Conservation (phyloP, 169 alveolate species). For the Amoebophrya sp. region DNA sequence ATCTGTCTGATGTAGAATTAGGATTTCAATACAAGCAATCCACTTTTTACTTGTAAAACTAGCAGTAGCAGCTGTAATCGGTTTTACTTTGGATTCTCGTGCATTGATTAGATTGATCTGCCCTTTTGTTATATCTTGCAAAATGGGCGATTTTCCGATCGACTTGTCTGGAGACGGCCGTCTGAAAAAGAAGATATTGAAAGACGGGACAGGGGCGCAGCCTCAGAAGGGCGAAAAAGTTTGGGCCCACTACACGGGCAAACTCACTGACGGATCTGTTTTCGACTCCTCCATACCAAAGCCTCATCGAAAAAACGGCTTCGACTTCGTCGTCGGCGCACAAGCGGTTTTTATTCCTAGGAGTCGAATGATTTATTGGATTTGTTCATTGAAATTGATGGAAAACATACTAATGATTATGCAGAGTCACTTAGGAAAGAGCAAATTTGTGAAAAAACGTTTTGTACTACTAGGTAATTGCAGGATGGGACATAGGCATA, state of each 20-base stretch:
- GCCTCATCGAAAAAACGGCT: neutral
- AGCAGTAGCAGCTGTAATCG: too few species aligned
- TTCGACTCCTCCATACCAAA: conserved; percentile 19
- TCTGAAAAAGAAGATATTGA: neutral
- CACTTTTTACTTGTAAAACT: too few species aligned
- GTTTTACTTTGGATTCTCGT: too few species aligned
- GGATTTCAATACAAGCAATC: too few species aligned
- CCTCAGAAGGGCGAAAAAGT: neutral
- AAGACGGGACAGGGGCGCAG: neutral
- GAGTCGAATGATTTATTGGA: too few species aligned
- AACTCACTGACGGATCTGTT: neutral
- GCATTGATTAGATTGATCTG: too few species aligned
- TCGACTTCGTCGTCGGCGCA: conserved; percentile 2
- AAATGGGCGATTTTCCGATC: conserved; percentile 19
- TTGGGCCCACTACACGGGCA: conserved; percentile 18
- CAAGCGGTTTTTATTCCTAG: neutral
- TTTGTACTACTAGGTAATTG: neutral
- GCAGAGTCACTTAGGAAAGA: too few species aligned
- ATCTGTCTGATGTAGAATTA: too few species aligned
- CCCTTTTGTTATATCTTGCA: too few species aligned
- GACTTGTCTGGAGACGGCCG: neutral
- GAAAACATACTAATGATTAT: too few species aligned
- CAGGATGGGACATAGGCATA: neutral
- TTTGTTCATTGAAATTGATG: too few species aligned
- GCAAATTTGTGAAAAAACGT: too few species aligned